Conservation (phyloP, 176 grass and related monocot species). For the Oryza glaberrima region DNA sequence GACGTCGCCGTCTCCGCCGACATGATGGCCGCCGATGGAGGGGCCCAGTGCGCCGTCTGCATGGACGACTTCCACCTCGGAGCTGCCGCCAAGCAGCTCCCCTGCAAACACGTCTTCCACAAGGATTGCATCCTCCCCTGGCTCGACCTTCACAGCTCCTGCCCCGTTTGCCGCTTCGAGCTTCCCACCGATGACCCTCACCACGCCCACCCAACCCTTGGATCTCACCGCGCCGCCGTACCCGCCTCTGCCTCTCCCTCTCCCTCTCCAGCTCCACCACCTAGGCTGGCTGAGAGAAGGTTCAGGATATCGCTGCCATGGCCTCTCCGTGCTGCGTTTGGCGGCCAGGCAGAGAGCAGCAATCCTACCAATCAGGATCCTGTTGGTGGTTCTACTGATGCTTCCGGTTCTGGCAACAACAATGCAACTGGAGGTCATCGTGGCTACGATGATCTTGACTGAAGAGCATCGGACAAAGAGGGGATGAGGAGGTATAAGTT, state of each 20-base stretch:
- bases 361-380: slow-evolving; percentile 34
- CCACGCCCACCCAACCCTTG: slow-evolving; percentile 30
- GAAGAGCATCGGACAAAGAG: slow-evolving; percentile 30
- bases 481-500: slow-evolving; percentile 40
- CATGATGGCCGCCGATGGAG: slow-evolving; percentile 69
- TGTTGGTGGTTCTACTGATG: slow-evolving; percentile 25
- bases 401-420: slow-evolving; percentile 8
- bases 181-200: slow-evolving; percentile 76
- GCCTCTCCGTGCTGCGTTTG: slow-evolving; percentile 57
- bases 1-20: slow-evolving; percentile 59
- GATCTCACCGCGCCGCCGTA: background rate
- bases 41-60: slow-evolving; percentile 87
- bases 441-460: slow-evolving; percentile 83
- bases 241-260: background rate
- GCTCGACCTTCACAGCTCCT: slow-evolving; percentile 96
- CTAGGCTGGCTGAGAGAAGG: slow-evolving; percentile 71
- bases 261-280: slow-evolving; percentile 6
- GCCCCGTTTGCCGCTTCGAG: slow-evolving; percentile 89
- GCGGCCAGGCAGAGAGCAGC: slow-evolving; percentile 42
- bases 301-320: slow-evolving; percentile 94
- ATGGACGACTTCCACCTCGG: slow-evolving; percentile 84
- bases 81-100: slow-evolving; percentile 72
- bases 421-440: slow-evolving; percentile 20
- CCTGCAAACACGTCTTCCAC: slow-evolving; percentile 95
- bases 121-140: slow-evolving; percentile 95